These are phyloP conservation scores for Phalaenopsis hybrid DNA, from an alignment of 116 monocot species.

Conservation along the genomic window DNA sequence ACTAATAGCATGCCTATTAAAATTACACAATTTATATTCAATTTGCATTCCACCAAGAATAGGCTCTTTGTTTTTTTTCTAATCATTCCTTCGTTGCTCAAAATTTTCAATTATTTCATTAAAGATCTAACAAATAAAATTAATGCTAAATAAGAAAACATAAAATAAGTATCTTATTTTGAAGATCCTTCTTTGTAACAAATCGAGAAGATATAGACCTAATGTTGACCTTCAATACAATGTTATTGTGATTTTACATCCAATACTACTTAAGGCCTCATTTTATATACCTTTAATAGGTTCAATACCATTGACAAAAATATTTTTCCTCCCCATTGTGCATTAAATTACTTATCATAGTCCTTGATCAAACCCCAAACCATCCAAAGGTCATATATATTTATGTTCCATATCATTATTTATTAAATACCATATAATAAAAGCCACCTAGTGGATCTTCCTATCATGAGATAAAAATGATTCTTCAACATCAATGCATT, in stretches of 20 bases:
- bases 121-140: no score
- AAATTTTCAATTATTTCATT: no score
- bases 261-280: background rate
- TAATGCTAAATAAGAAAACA: no score
- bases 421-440: background rate
- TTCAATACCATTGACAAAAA: background rate
- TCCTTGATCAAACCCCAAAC: background rate
- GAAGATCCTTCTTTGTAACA: no score
- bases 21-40: no score
- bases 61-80: no score
- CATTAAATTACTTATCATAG: background rate
- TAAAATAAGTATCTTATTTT: no score
- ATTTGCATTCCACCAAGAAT: no score
- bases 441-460: background rate
- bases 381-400: background rate
- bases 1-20: no score
- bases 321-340: background rate
- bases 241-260: background rate
- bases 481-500: background rate
- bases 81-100: no score
- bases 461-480: background rate
- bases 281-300: background rate
- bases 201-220: no score
- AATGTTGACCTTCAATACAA: no score
- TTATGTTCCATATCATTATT: background rate